phyloP scores from a whole-genome alignment of 176 grass and related monocot genomes.

The Alloteropsis semialata region DNA sequence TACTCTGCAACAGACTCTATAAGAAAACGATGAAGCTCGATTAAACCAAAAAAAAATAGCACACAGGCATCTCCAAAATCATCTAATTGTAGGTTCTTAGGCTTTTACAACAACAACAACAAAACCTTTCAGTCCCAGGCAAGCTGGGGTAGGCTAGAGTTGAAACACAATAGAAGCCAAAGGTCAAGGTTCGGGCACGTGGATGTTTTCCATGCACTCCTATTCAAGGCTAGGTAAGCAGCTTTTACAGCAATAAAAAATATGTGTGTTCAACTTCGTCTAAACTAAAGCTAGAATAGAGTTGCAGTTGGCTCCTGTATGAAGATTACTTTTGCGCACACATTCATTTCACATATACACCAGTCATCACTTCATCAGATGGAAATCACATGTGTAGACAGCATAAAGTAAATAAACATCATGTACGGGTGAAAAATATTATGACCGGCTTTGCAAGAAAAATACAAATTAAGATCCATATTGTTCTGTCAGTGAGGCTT shows the following conservation, averaged over 20 bases:
- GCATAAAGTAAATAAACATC: constrained; percentile 11
- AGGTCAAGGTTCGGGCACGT: too few species aligned
- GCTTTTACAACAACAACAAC: not conserved
- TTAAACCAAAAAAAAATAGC: not conserved
- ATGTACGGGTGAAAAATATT: not conserved
- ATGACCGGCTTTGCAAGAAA: not conserved
- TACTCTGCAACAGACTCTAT: not conserved
- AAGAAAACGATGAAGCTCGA: not conserved
- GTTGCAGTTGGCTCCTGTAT: not conserved
- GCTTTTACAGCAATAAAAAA: not conserved
- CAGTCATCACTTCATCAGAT: not conserved
- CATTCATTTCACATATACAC: constrained; percentile 18
- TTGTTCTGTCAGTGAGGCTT: not conserved
- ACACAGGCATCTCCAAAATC: not conserved
- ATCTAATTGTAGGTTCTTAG: not conserved
- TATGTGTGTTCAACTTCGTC: not conserved
- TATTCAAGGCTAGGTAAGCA: too few species aligned
- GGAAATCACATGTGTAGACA: constrained; percentile 1
- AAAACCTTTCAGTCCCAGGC: too few species aligned
- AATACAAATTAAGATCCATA: not conserved
- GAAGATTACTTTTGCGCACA: not conserved
- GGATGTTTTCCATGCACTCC: too few species aligned
- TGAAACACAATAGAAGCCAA: too few species aligned
- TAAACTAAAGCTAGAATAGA: constrained; percentile 16
- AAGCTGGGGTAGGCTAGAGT: too few species aligned